Evolutionary conservation across 1,284 basidiomycete genomes (phyloP), one percentile per base, ranked within the genome.

Genomic region (Ustilago vetiveriae): DNA sequence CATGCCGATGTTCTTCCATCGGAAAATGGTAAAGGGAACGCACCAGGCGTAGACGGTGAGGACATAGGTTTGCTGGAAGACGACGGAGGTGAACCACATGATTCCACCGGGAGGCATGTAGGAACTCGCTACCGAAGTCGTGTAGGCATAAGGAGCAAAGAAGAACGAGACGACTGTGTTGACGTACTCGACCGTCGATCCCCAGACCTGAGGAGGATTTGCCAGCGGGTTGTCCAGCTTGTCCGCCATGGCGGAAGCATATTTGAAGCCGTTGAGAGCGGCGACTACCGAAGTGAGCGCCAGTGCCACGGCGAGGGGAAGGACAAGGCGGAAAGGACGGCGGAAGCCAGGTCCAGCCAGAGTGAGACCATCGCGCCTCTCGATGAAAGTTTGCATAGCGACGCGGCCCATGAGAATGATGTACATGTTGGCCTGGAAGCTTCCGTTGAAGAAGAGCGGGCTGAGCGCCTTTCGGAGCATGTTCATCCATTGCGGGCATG

Each of bases 21-120:
- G 60, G 50, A 69, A 57, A 30, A 63, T 57, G 45, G 63, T 63
- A 48, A 70, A 75, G 9, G 75, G 75, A 3, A 76, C 36, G n/a
- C 70, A 48, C 63, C 53, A 71, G 22, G 72, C 64, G 43, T 72
- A 75, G n/a, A 72, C 58, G 33, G 54, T 67, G 39, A 73, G 24
- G 29, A 72, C 67, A 45, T 66, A 76, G n/a, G 70, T 64, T 48
- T 76, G 69, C 62, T 64, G 63, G 59, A 76, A 76, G 9, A 70
- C 63, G 38, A 71, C 51, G 36, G 64, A 64, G 36, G 70, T 62
- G 50, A 67, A 73, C 72, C 72, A 76, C 49, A 69, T 63, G 51
- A 76, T 54, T 1, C 73, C 65, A 3, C 44, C 38, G 22, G 66
- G 70, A 17, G 69, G 72, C 16, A 75, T 59, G 50, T 67, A 75